These are phyloP conservation scores for Conringia planisiliqua DNA, from an alignment of 345 rosid species.

Conservation along the genomic window DNA sequence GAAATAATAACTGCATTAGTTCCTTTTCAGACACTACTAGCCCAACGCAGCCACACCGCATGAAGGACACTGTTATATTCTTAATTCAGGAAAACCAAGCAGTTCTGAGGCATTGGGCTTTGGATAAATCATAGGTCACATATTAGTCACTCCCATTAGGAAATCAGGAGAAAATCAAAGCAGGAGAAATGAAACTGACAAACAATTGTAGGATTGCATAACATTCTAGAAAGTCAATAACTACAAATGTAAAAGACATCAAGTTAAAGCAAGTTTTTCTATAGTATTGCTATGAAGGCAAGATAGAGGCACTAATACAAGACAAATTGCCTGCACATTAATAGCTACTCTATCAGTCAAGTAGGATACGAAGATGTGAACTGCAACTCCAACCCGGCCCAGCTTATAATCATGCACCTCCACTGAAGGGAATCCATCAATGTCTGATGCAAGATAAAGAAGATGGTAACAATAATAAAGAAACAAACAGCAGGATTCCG, in stretches of 20 bases:
- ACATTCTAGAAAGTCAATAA: neutral
- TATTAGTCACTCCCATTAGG: neutral
- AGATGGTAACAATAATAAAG: slow-evolving; percentile 29
- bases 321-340: neutral
- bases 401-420: slow-evolving; percentile 50
- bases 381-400: slow-evolving; percentile 43
- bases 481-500: slow-evolving; percentile 5
- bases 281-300: neutral
- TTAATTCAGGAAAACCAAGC: slow-evolving; percentile 27
- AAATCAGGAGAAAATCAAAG: neutral
- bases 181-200: neutral
- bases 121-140: neutral
- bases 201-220: neutral
- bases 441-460: slow-evolving; percentile 63
- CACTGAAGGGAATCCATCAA: slow-evolving; percentile 46
- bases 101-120: neutral
- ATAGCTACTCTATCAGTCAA: slow-evolving; percentile 25
- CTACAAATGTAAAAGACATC: neutral
- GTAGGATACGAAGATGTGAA: slow-evolving; percentile 59
- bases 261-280: neutral
- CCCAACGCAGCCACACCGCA: slow-evolving; percentile 1
- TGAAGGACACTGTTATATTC: slow-evolving; percentile 18
- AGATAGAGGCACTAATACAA: neutral
- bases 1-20: slow-evolving; percentile 14
- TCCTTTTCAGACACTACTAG: slow-evolving; percentile 17